A percentile compares a stretch with the other conserved stretches of the same genome.
Conservation (phyloP, 768 basidiomycete genomes). For the Tephrocybe sp. region DNA sequence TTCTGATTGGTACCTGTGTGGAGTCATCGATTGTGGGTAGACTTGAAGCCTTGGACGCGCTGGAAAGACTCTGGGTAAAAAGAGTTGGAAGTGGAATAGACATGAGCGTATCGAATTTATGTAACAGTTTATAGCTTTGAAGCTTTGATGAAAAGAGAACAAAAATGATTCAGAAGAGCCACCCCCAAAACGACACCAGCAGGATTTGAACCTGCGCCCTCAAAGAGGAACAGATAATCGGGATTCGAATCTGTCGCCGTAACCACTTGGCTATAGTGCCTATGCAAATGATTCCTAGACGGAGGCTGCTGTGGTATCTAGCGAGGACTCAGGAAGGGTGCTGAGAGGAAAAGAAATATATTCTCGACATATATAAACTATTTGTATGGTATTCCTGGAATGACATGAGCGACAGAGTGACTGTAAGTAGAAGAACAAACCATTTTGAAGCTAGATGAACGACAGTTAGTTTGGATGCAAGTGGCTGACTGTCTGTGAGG, state of each 20-base stretch:
- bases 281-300: too few relatives aligned
- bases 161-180: slow-evolving; percentile 24
- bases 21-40: slow-evolving; percentile 40
- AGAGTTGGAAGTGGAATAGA: slow-evolving; percentile 36
- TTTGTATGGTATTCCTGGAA: slow-evolving; percentile 44
- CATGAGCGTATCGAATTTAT: slow-evolving; percentile 9
- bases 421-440: slow-evolving; percentile 20
- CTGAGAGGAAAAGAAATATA: neutral
- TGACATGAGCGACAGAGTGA: neutral
- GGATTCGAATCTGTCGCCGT: slow-evolving; percentile 61
- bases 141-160: slow-evolving; percentile 17
- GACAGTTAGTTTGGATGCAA: neutral
- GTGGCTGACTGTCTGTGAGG: neutral
- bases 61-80: slow-evolving; percentile 33
- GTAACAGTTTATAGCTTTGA: too few relatives aligned
- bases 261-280: slow-evolving; percentile 72
- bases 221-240: too few relatives aligned
- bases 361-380: slow-evolving; percentile 15
- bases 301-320: too few relatives aligned
- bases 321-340: too few relatives aligned
- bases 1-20: slow-evolving; percentile 34
- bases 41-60: slow-evolving; percentile 36
- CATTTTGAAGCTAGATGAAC: slow-evolving; percentile 35
- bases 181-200: too few relatives aligned
- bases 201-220: too few relatives aligned